These are phyloP conservation scores for Dioscorea dumetorum DNA, from an alignment of 106 monocot genomes.

Conservation along the genomic window DNA sequence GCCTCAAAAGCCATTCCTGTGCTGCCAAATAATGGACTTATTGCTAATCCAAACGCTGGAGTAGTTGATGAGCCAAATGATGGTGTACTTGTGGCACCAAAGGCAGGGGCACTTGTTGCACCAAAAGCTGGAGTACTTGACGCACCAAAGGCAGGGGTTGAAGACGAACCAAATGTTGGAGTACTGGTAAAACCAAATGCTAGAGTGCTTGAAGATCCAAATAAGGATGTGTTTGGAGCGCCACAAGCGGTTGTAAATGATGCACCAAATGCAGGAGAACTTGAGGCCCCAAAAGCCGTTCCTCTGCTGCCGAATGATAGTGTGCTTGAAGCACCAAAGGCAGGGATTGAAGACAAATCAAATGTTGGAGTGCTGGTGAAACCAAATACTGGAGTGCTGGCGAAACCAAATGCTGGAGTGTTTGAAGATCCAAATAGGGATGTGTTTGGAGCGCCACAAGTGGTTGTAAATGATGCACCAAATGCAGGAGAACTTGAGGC, in stretches of 20 bases:
- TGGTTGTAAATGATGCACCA: constrained; percentile 12
- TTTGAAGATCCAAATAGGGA: constrained; percentile 31
- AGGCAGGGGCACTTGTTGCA: too few relatives aligned
- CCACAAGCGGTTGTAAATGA: constrained; percentile 22
- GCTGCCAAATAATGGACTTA: too few relatives aligned
- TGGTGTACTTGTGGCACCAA: too few relatives aligned
- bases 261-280: constrained; percentile 28
- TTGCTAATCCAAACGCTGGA: constrained; percentile 24
- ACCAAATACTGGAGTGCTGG: constrained; percentile 52
- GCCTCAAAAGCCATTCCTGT: too few relatives aligned
- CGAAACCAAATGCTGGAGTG: constrained; percentile 47
- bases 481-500: constrained; percentile 26
- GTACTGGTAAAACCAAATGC: constrained; percentile 35
- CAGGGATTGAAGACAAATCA: constrained; percentile 19
- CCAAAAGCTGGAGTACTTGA: too few relatives aligned
- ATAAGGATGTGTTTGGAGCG: constrained; percentile 13
- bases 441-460: constrained; percentile 22
- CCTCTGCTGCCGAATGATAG: constrained; percentile 31
- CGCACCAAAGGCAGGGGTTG: too few relatives aligned
- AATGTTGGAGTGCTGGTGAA: constrained; percentile 30
- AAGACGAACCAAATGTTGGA: constrained; percentile 47
- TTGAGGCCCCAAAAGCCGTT: constrained; percentile 37
- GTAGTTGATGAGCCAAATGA: constrained; percentile 23
- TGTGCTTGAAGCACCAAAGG: constrained; percentile 26
- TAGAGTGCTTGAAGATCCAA: constrained; percentile 30